Conservation (phyloP, 768 basidiomycete genomes). For the Mycena sanguinolenta region DNA sequence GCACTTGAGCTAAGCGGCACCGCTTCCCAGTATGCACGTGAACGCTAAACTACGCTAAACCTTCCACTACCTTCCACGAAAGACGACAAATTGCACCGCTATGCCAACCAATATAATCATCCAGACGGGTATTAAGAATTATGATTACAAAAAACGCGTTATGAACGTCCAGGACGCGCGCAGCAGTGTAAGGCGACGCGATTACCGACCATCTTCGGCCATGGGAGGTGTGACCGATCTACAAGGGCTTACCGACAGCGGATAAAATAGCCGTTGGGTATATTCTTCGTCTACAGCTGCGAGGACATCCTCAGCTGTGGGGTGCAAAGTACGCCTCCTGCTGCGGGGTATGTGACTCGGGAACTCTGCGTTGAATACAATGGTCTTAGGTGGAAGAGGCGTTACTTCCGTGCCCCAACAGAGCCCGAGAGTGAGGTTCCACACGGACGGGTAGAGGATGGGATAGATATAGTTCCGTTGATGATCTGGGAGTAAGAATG, state of each 20-base stretch:
- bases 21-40: slow-evolving; percentile 5
- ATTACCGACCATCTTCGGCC: neutral
- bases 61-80: slow-evolving; percentile 21
- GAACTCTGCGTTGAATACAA: neutral
- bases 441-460: slow-evolving; percentile 12
- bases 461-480: slow-evolving; percentile 7
- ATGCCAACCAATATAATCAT: neutral
- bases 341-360: neutral
- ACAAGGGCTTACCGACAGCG: neutral
- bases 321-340: neutral
- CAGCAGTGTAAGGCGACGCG: slow-evolving; percentile 15
- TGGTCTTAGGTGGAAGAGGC: neutral
- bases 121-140: neutral
- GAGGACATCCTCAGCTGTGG: slow-evolving; percentile 24
- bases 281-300: slow-evolving; percentile 25
- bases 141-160: slow-evolving; percentile 24
- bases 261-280: slow-evolving; percentile 9
- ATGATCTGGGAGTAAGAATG: slow-evolving; percentile 13
- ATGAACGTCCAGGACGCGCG: slow-evolving; percentile 13
- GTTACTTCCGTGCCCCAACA: slow-evolving; percentile 16
- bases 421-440: slow-evolving; percentile 12
- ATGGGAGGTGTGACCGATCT: neutral
- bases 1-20: slow-evolving; percentile 9
- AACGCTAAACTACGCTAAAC: too few species aligned
- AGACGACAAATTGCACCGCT: neutral